A percentile compares a stretch with the other conserved stretches of the same genome.
These are phyloP conservation scores for Diplodia scrobiculata DNA, from an alignment of 2,329 filamentous ascomycete species.

Conservation along the genomic window DNA sequence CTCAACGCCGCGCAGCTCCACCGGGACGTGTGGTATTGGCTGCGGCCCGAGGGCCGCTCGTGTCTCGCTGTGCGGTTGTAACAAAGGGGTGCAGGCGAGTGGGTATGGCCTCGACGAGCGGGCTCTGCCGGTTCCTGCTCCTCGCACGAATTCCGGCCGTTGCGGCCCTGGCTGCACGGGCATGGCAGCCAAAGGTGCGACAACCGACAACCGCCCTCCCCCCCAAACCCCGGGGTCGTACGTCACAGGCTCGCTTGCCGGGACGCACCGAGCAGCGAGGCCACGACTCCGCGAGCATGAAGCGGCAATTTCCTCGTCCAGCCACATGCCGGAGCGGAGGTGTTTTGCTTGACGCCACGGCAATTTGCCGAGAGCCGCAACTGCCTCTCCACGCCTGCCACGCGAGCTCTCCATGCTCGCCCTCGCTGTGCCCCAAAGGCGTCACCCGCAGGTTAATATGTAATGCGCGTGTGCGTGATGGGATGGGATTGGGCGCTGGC, in stretches of 20 bases:
- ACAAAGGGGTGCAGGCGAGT: conserved; percentile 23
- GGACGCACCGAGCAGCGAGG: conserved; percentile 2
- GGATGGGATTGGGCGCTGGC: conserved; percentile 5
- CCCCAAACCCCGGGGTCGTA: conserved; percentile 19
- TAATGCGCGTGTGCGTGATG: conserved; percentile 19
- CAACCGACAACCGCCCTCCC: background rate
- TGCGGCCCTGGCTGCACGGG: conserved; percentile 10
- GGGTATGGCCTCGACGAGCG: conserved; percentile 8
- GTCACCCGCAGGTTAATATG: conserved; percentile 19
- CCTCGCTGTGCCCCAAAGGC: background rate
- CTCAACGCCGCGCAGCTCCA: background rate
- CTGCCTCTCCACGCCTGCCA: background rate
- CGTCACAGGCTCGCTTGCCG: conserved; percentile 12
- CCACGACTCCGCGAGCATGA: background rate
- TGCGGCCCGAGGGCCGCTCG: conserved; percentile 19
- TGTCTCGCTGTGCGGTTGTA: conserved; percentile 3
- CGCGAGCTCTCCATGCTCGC: background rate
- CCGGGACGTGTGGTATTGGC: conserved; percentile 9
- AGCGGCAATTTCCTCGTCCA: conserved; percentile 21
- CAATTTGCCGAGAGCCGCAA: conserved; percentile 21
- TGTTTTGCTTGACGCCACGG: conserved; percentile 24
- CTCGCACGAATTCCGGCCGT: background rate
- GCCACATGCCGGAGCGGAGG: conserved; percentile 16
- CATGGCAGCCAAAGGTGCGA: conserved; percentile 9
- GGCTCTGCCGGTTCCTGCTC: conserved; percentile 16